Evolutionary conservation across 768 basidiomycete genomes (phyloP).

Genomic region (Rhodosporidiobolus sp.): DNA sequence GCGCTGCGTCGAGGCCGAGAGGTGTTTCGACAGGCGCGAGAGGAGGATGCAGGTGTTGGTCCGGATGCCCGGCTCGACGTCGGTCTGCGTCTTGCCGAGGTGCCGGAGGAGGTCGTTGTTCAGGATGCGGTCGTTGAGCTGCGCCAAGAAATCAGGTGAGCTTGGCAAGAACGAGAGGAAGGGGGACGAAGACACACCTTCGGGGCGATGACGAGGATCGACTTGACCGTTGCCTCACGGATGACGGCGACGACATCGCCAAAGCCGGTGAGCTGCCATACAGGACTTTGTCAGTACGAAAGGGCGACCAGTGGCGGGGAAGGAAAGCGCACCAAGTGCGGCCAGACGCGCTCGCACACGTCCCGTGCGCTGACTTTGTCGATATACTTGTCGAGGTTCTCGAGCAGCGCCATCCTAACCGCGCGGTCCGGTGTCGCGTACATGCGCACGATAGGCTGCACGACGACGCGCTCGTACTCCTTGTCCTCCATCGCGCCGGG

Average conservation of each 20-base stretch:
- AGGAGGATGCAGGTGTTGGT: slow-evolving; percentile 97
- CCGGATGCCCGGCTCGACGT: slow-evolving; percentile 88
- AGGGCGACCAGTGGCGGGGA: background rate
- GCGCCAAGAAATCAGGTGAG: background rate
- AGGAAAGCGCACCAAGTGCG: slow-evolving; percentile 67
- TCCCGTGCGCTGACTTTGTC: slow-evolving; percentile 82
- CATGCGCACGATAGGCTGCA: slow-evolving; percentile 76
- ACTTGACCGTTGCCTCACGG: slow-evolving; percentile 87
- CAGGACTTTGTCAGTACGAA: background rate
- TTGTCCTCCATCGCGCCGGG: slow-evolving; percentile 24
- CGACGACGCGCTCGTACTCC: slow-evolving; percentile 64
- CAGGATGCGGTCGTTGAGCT: slow-evolving; percentile 85
- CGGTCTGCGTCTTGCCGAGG: slow-evolving; percentile 86
- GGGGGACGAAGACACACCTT: slow-evolving; percentile 57
- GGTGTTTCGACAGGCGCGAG: slow-evolving; percentile 77
- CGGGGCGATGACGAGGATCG: slow-evolving; percentile 75
- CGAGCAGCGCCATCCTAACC: slow-evolving; percentile 87
- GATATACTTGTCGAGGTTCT: slow-evolving; percentile 74
- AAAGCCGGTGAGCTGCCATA: slow-evolving; percentile 82
- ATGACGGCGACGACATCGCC: slow-evolving; percentile 90
- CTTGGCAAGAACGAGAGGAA: background rate
- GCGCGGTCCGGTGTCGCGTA: slow-evolving; percentile 88
- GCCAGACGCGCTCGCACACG: slow-evolving; percentile 86
- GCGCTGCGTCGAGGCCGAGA: slow-evolving; percentile 83
- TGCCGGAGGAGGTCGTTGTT: slow-evolving; percentile 94